Conservation (phyloP, 78 protist genomes). For the Planoprotostelium fungivorum region DNA sequence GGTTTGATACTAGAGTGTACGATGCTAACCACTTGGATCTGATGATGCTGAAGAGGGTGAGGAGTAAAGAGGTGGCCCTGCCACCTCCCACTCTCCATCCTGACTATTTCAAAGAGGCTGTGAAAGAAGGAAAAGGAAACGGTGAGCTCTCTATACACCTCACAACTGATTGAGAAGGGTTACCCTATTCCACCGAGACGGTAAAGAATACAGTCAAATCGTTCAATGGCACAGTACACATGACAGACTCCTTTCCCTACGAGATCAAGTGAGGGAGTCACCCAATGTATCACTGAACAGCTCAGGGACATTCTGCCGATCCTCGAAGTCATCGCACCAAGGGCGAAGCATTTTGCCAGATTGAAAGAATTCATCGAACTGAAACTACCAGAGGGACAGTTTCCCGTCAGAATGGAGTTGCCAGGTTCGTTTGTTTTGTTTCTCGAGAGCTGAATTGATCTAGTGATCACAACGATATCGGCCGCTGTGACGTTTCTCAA, state of each 20-base stretch:
- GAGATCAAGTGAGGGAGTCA: background rate
- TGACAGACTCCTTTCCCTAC: background rate
- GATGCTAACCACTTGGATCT: background rate
- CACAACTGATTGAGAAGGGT: background rate
- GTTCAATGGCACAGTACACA: background rate
- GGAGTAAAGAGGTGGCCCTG: background rate
- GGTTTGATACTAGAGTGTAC: background rate
- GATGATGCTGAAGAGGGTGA: background rate
- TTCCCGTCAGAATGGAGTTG: background rate
- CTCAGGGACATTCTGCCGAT: background rate
- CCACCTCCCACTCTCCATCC: background rate
- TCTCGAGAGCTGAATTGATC: too few species aligned
- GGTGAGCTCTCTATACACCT: background rate
- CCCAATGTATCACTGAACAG: background rate
- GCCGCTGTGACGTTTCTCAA: background rate
- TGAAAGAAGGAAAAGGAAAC: background rate
- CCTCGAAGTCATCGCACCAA: background rate
- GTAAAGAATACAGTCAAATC: background rate
- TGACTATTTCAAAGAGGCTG: background rate
- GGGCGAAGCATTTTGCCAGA: background rate
- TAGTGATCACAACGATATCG: too few species aligned
- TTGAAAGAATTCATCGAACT: background rate
- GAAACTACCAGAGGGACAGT: background rate
- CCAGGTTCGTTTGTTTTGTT: background rate
- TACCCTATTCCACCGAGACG: background rate